These are phyloP conservation scores for Xylaria telfairii DNA, from an alignment of 495 filamentous ascomycete genomes.

Conservation along the genomic window DNA sequence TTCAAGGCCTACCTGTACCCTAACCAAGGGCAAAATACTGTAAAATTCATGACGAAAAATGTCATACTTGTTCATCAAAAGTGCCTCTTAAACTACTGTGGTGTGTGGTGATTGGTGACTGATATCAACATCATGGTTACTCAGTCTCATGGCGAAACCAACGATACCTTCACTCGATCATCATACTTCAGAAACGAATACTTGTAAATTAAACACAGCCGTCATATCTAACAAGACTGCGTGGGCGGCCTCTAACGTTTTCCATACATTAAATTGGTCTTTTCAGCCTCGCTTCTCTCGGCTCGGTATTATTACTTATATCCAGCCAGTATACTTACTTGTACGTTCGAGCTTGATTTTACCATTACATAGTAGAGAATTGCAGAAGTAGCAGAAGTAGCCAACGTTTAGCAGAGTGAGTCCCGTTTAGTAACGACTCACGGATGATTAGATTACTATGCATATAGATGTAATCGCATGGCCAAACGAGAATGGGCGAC, in stretches of 20 bases:
- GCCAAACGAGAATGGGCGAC: not conserved
- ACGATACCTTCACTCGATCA: not conserved
- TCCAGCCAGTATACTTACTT: not conserved
- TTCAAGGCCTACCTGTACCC: conserved; percentile 19
- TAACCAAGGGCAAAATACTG: conserved; percentile 9
- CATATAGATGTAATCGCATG: not conserved
- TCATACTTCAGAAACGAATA: not conserved
- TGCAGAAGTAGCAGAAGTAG: not conserved
- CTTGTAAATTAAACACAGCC: not conserved
- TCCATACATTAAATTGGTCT: not conserved
- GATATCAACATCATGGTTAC: not conserved
- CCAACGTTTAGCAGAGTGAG: not conserved
- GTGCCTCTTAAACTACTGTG: not conserved
- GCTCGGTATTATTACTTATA: not conserved
- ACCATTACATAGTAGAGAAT: not conserved
- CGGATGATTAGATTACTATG: not conserved
- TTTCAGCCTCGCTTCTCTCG: not conserved
- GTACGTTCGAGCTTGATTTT: not conserved
- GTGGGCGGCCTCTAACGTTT: too few species aligned
- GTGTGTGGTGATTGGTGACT: not conserved
- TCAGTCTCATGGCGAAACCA: not conserved
- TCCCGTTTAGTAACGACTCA: not conserved
- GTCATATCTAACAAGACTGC: not conserved
- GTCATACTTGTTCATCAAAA: conserved; percentile 4
- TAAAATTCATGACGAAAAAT: conserved; percentile 27